A percentile compares a stretch with the other conserved stretches of the same genome.
Evolutionary conservation across 352 stramenopile genomes (phyloP).

Genomic region (Globisporangium spiculum): DNA sequence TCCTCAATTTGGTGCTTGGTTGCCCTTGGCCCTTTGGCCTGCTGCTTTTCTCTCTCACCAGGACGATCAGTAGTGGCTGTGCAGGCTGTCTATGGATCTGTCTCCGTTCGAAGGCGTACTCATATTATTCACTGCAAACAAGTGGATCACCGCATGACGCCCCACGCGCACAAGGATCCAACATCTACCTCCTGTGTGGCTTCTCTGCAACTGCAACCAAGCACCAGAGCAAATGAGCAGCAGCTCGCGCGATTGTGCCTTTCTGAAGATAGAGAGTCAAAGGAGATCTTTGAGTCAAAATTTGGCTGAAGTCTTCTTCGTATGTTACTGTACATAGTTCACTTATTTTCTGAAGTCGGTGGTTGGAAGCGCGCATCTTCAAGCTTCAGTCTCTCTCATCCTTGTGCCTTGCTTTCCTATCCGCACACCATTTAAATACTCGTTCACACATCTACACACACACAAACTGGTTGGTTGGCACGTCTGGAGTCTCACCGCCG

Average conservation of each 20-base stretch:
- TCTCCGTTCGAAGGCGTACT: no score
- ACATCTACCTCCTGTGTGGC: neutral
- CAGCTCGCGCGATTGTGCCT: no score
- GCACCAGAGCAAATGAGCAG: no score
- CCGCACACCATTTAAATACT: constrained; percentile 9
- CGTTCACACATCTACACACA: neutral
- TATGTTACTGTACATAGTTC: constrained; percentile 1
- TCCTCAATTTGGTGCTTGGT: neutral
- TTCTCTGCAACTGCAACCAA: neutral
- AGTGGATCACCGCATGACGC: neutral
- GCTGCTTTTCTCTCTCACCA: neutral
- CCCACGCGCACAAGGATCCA: neutral
- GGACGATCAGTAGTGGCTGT: neutral
- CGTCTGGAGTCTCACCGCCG: neutral
- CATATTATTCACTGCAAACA: neutral
- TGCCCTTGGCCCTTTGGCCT: neutral
- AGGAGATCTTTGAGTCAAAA: constrained; percentile 4
- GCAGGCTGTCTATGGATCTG: neutral
- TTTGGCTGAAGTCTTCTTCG: neutral
- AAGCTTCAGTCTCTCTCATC: neutral
- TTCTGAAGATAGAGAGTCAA: neutral
- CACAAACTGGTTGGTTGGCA: neutral
- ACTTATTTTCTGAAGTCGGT: constrained; percentile 6
- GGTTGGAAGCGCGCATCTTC: neutral
- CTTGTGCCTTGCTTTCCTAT: neutral